Evolutionary conservation across 257 asterid species (phyloP).

Genomic region (Linderniella brevidens): DNA sequence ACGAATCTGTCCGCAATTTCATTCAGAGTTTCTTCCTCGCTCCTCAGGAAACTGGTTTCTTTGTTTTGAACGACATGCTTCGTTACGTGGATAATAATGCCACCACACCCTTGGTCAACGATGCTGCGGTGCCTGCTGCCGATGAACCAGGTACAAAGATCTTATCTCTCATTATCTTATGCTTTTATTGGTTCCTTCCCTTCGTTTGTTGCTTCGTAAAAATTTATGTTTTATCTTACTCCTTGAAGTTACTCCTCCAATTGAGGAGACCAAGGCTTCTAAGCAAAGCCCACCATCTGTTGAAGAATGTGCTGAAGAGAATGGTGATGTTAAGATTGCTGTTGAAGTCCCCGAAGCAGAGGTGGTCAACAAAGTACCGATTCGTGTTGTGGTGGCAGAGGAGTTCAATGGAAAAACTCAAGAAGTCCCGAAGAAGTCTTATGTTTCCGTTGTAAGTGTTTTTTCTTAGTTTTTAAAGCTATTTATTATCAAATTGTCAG

Average conservation of each 20-base stretch:
- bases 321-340: constrained; percentile 32
- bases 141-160: constrained; percentile 39
- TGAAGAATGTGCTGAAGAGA: constrained; percentile 51
- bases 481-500: too few relatives aligned
- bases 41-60: constrained; percentile 83
- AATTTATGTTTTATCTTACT: background rate
- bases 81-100: constrained; percentile 41
- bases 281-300: constrained; percentile 35
- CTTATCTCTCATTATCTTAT: background rate
- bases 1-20: constrained; percentile 35
- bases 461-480: background rate
- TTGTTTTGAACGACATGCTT: constrained; percentile 80
- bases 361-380: constrained; percentile 56
- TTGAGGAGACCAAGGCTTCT: constrained; percentile 15
- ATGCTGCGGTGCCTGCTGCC: constrained; percentile 30
- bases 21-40: constrained; percentile 87
- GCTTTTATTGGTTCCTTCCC: too few relatives aligned
- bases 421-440: constrained; percentile 61
- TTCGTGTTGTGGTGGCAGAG: constrained; percentile 22
- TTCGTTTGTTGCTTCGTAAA: constrained; percentile 2
- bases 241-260: constrained; percentile 20
- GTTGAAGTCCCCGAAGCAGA: constrained; percentile 62
- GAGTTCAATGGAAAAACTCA: constrained; percentile 38
- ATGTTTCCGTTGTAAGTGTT: constrained; percentile 78
- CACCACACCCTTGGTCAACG: constrained; percentile 15